Evolutionary conservation across 2,329 filamentous ascomycete genomes (phyloP), one percentile per base, ranked within the genome.

Genomic region (Plenodomus lindquistii): DNA sequence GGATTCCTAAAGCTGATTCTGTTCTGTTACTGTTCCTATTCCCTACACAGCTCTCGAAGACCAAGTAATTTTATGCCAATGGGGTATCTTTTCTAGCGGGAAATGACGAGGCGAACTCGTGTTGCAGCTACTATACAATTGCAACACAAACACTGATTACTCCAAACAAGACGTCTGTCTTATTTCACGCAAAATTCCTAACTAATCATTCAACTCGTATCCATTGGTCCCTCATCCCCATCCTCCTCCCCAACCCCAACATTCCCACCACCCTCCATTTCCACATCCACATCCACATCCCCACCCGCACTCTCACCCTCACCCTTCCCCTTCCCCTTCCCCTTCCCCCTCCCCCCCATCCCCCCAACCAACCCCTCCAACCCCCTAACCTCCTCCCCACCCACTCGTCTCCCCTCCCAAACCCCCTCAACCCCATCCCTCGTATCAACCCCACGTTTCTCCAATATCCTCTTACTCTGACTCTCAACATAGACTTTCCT

Each of bases 401-500:
- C 44, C 0, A 65, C 57, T 36, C 66, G 51, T 13, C 42, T 49
- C 1, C 61, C 65, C 3, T 69, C 65, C 16, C 63, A 62, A 9
- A 48, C 56, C 0, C 66, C 65, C 35, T 70, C 70, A 11, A 68
- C 70, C 8, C 70, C 71, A 42, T 71, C 66, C 45, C 36, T 61
- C 2, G 70, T 69, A 52, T 90, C 86, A 47, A 92, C 74, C 0
- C 88, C 88, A 38, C 85, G 77, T 37, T 84, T 80, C 74, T 96
- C 89, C 35, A 97, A 76, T 67, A 95, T 89, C 50, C 88, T 81
- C 58, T 84, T 79, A 42, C 89, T 89, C 63, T 91, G 86, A 44
- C 82, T 81, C 73, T 97, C 92, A 40, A 97, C 85, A 69, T 97
- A 97, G 57, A 88, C 82, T 47, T 87, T 80, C 51, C 93, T 79